Base-by-base conservation (phyloP, 2,329 filamentous ascomycete genomes). In the Paraphoma sp. region DNA sequence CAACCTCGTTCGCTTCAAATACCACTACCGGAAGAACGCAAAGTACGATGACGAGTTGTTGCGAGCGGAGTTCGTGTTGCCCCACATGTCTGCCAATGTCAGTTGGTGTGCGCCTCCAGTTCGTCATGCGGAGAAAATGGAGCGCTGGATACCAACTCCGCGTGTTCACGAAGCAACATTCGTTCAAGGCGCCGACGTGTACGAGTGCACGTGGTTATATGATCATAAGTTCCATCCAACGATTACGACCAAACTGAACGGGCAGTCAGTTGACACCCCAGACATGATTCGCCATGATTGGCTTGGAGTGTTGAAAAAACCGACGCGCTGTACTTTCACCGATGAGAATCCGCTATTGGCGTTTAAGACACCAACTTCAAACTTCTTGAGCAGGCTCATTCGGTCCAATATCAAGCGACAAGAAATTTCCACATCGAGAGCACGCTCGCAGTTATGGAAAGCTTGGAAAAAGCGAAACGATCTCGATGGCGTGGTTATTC, bases 11-110 rank as follows among this genome's bases (percentile, higher is more conserved):
- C 78, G 81, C 14, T 86, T 85, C 77, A 82, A 82, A 56, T 84
- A 83, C 53, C 79, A 82, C 60, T 85, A 86, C 65, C 80, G 83
- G 43, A 83, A 84, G 63, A 81, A 82, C 53, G 80, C 82, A 11
- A 80, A 78, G 36, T 84, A 82, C 54, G 82, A 81, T 23, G 83
- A 84, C 64, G 83, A 85, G 55, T 75, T 86, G n/a, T 76, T 86
- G 2, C 78, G 83, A 46, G 84, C 82, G 0, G 84, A 85, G 57
- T 86, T 83, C 58, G 78, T 80, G 0, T 75, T 86, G 50, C 78
- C 81, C 4, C 82, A 86, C 63, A 81, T 85, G 59, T 83, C 78
- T 41, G 82, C 80, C 61, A 84, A 81, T 12, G 82, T 85, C 2
- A 81, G 81, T 23, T 86, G 83, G 83, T 83, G 80, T 62, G 81